These are phyloP conservation scores for Fusarium scirpi DNA, from an alignment of 2,329 filamentous ascomycete genomes.

Conservation along the genomic window DNA sequence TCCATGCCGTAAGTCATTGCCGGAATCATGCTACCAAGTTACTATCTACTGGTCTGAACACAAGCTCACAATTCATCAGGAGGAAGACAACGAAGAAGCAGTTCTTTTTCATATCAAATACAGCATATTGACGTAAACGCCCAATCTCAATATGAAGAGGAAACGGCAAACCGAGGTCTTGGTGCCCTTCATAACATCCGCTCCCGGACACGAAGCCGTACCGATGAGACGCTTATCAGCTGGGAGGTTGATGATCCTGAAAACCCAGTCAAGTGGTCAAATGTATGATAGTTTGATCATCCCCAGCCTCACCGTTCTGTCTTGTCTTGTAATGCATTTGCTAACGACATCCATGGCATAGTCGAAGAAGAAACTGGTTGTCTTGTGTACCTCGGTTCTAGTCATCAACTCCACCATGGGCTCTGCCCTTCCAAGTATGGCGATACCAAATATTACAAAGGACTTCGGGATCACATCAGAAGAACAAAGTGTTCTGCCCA, in stretches of 20 bases:
- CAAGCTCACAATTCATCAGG: constrained; percentile 33
- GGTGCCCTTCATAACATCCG: constrained; percentile 52
- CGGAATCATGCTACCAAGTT: background rate
- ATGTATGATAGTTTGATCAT: constrained; percentile 50
- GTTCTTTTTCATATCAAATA: constrained; percentile 43
- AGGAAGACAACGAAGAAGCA: constrained; percentile 46
- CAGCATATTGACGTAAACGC: constrained; percentile 55
- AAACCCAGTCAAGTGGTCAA: constrained; percentile 66
- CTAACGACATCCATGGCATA: constrained; percentile 44
- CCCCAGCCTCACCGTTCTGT: background rate
- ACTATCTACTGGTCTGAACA: background rate
- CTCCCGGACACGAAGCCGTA: constrained; percentile 51
- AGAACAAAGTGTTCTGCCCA: constrained; percentile 64
- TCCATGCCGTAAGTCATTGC: constrained; percentile 44
- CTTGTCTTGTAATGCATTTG: background rate
- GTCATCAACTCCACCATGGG: constrained; percentile 77
- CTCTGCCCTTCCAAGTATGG: constrained; percentile 73
- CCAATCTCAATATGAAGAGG: constrained; percentile 55
- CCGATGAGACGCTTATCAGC: constrained; percentile 54
- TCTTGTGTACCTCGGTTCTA: constrained; percentile 66
- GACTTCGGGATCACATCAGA: constrained; percentile 67
- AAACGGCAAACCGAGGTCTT: constrained; percentile 54
- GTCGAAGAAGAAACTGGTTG: constrained; percentile 65
- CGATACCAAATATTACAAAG: constrained; percentile 66
- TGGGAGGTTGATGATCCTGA: constrained; percentile 63